phyloP scores from a whole-genome alignment of 345 rosid genomes.

The Aethionema arabicum region DNA sequence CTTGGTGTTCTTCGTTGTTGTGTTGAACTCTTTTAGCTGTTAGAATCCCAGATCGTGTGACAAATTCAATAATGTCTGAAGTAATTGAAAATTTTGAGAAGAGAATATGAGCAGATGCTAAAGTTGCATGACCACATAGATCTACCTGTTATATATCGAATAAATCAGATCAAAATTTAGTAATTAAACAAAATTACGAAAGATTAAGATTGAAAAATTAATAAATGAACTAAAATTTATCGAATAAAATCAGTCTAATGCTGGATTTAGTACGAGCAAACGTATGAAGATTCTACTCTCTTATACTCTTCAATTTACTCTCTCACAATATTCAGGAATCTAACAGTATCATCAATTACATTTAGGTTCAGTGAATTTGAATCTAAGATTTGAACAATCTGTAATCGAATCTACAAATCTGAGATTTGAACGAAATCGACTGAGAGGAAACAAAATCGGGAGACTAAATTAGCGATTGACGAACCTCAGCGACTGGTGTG shows the following conservation, averaged over 20 bases:
- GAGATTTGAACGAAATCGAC: neutral
- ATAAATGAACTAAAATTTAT: neutral
- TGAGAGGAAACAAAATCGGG: neutral
- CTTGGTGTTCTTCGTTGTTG: conserved; percentile 1
- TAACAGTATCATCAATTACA: neutral
- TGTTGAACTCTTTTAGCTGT: conserved; percentile 53
- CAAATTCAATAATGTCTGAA: conserved; percentile 59
- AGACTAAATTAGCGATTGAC: neutral
- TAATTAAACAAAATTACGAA: no score
- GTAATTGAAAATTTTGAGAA: conserved; percentile 51
- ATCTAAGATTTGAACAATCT: neutral
- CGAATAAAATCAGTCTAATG: no score
- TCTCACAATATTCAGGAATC: no score
- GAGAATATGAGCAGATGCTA: conserved; percentile 71
- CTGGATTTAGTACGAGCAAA: no score
- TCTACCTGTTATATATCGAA: conserved; percentile 39
- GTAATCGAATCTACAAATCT: neutral
- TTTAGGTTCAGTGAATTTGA: neutral
- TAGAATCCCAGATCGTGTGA: conserved; percentile 61
- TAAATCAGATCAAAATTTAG: no score
- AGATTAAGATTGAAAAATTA: neutral
- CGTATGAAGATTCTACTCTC: no score
- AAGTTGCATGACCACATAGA: conserved; percentile 85
- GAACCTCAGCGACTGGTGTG: conserved; percentile 51
- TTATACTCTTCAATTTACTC: no score